These are phyloP conservation scores for Trametopsis cervina DNA, from an alignment of 768 basidiomycete species.

Conservation along the genomic window DNA sequence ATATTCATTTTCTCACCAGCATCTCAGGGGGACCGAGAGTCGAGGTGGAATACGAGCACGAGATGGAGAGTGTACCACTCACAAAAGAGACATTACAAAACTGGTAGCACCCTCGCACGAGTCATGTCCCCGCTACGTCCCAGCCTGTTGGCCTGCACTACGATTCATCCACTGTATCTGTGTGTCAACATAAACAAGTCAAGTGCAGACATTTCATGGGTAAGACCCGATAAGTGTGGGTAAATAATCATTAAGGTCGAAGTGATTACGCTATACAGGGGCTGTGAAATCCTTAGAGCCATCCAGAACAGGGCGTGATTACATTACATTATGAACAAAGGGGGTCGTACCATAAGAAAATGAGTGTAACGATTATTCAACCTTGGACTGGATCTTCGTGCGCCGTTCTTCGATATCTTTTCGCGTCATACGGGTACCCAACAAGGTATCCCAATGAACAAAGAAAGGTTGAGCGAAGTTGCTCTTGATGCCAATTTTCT, in stretches of 20 bases:
- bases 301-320: no score
- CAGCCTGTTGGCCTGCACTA: no score
- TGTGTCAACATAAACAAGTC: not conserved
- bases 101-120: constrained; percentile 16
- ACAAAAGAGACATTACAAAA: constrained; percentile 22
- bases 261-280: no score
- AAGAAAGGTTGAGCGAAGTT: constrained; percentile 98
- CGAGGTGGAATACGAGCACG: constrained; percentile 96
- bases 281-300: no score
- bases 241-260: no score
- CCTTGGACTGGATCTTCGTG: constrained; percentile 13
- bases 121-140: not conserved
- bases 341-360: no score
- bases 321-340: not conserved
- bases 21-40: constrained; percentile 66
- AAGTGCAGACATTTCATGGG: not conserved
- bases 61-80: constrained; percentile 51
- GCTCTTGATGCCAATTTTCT: constrained; percentile 83
- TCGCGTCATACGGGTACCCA: constrained; percentile 81
- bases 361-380: constrained; percentile 9
- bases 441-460: constrained; percentile 83
- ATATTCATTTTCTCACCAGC: not conserved
- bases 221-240: no score
- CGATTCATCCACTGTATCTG: not conserved
- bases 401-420: constrained; percentile 50